Base-by-base conservation (phyloP, 139 green algal species). In the Gonium pectorale region DNA sequence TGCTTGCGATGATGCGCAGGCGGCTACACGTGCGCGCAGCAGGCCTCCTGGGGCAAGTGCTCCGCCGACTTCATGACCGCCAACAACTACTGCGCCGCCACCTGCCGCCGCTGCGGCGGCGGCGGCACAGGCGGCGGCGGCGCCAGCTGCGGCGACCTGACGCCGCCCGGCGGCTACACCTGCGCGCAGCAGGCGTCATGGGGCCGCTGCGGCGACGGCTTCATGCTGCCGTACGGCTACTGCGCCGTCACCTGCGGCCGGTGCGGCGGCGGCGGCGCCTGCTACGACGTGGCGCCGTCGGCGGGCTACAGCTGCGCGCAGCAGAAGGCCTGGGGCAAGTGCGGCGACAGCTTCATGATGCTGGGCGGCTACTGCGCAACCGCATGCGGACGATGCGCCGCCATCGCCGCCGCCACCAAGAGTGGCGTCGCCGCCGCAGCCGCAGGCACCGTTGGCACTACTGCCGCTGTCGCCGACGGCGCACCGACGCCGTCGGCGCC, bases 261-360 rank as follows among this genome's bases (percentile, higher is more conserved):
- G 13, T 81, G 73, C 11, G 70, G 51, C 71, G 9, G 33, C 37
- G 29, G 29, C 43, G 43, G 35, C 54, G 51, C 27, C 37, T 81
- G 73, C 56, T 67, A 41, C 1, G 73, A 81, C 54, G 54, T 81
- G 35, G 6, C 11, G 73, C 73, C 73, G 1, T 7, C 41, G 46
- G 83, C 52, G 43, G 52, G 67, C 35, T 44, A 44, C 73, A 88
- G 67, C 41, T 93, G 81, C 44, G 52, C 54, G 43, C 69, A 87
- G 70, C 70, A 87, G 70, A 38, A 46, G 74, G 66, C 29, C 8
- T 46, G 35, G 87, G 87, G 87, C 41, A 78, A 89, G 78, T 90
- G 87, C 68, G 38, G 38, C 22, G 37, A 54, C 52, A 27, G 4
- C 9, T n/a, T 70, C 26, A 70, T 81, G 74, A 69, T 81, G 74